Base-by-base conservation (phyloP, 495 filamentous ascomycete species). In the Halenospora varia region DNA sequence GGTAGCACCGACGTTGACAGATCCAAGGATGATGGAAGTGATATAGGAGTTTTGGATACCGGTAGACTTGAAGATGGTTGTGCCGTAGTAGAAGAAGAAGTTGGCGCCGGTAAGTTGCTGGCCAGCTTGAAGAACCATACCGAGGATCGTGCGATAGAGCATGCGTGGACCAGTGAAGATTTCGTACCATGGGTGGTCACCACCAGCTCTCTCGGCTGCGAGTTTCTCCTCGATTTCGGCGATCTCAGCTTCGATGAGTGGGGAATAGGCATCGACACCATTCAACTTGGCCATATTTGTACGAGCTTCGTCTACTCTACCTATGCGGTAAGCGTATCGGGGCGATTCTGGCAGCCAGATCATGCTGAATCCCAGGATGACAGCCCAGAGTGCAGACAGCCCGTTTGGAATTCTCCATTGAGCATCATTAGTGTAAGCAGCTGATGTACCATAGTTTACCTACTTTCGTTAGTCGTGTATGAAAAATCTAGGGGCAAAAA, bases 61-160 rank as follows among this genome's bases (percentile, higher is more conserved):
- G 2, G 86, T 83, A 29, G 85, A 80, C 22, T 73, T 62, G 73
- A 92, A 92, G 71, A 88, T 84, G 51, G 75, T 81, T 60, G 87
- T 88, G 47, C 88, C 87, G 68, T 88, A 92, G 73, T 90, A 90
- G 75, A 92, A 90, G 72, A 89, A 86, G 75, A 88, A 92, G 70
- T 90, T 91, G 57, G 84, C 87, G 50, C 86, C 84, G 29, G 84
- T 86, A 13, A 88, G 73, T 68, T 82, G 88, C 67, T 91, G 88
- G 24, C 88, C 68, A 41, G 79, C 74, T 70, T 88, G 85, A 39
- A 92, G 75, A 41, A 71, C 68, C 44, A 89, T 80, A 41, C 88
- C 88, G 3, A 92, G 75, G 44, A 82, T 46, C 11, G 82, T 87
- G 48, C 88, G 80, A 70, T 89, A 88, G 29, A 83, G 69, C 77